Evolutionary conservation across 2,329 filamentous ascomycete species (phyloP).

Genomic region (Arthrobotrys conoides): DNA sequence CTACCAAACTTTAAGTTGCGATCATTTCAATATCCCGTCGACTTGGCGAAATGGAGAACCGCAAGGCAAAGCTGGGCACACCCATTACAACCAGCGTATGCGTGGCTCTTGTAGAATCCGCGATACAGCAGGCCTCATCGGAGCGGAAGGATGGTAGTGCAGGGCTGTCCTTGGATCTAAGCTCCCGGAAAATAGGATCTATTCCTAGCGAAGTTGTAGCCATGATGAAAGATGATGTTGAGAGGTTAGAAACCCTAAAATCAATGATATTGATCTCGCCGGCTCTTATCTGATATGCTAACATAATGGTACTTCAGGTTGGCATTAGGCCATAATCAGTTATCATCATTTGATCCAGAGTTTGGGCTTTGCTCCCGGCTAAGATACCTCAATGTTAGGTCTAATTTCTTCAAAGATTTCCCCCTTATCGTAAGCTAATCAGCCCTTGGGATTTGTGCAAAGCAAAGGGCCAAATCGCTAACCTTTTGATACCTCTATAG

Average conservation of each 20-base stretch:
- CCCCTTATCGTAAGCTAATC: conserved; percentile 61
- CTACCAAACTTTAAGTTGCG: background rate
- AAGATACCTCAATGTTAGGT: conserved; percentile 64
- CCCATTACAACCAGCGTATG: conserved; percentile 41
- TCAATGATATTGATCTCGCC: background rate
- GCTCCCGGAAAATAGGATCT: conserved; percentile 69
- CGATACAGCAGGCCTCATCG: conserved; percentile 39
- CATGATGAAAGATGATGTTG: conserved; percentile 71
- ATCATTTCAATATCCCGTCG: background rate
- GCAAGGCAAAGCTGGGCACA: conserved; percentile 24
- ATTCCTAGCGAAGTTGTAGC: conserved; percentile 71
- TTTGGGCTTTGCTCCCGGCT: conserved; percentile 63
- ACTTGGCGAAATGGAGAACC: conserved; percentile 28
- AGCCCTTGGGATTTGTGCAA: background rate
- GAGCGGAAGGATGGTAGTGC: conserved; percentile 37
- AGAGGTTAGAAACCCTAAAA: conserved; percentile 67
- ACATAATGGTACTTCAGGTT: conserved; percentile 65
- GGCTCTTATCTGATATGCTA: conserved; percentile 22
- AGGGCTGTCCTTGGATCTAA: conserved; percentile 70
- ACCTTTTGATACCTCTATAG: conserved; percentile 38
- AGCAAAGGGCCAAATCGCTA: conserved; percentile 5
- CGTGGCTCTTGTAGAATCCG: conserved; percentile 40
- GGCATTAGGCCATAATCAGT: conserved; percentile 71
- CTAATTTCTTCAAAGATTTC: conserved; percentile 64
- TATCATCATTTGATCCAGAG: conserved; percentile 65